A percentile compares a stretch with the other conserved stretches of the same genome.
Evolutionary conservation across 139 green algal genomes (phyloP).

Genomic region (Chlamydomonas sp.): DNA sequence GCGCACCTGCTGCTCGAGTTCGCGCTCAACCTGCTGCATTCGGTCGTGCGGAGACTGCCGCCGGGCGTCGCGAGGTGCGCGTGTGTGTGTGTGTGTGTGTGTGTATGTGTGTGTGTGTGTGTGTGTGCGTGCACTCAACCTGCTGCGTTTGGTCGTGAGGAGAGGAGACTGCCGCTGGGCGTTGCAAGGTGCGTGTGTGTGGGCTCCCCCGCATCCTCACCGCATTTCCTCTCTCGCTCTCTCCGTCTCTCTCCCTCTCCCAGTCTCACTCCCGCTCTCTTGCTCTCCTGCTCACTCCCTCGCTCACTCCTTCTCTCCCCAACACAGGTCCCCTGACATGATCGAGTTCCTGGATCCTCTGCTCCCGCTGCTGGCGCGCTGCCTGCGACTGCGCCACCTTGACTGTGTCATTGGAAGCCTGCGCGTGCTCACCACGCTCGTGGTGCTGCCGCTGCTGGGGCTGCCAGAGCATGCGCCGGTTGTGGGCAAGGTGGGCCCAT

Average conservation of each 20-base stretch:
- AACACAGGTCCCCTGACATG: slow-evolving; percentile 12
- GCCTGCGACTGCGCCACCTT: slow-evolving; percentile 31
- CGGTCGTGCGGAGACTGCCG: slow-evolving; percentile 12
- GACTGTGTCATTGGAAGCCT: slow-evolving; percentile 46
- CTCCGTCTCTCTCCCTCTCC: too few relatives aligned
- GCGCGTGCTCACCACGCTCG: slow-evolving; percentile 42
- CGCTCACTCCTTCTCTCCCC: neutral
- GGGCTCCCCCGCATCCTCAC: too few relatives aligned
- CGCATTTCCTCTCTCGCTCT: too few relatives aligned
- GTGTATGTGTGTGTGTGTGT: too few relatives aligned
- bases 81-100: too few relatives aligned
- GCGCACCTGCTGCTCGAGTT: slow-evolving; percentile 74
- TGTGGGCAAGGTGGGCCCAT: slow-evolving; percentile 38
- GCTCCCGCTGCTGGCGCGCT: slow-evolving; percentile 59
- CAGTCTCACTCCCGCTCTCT: too few relatives aligned
- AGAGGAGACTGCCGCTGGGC: too few relatives aligned
- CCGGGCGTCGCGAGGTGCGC: too few relatives aligned
- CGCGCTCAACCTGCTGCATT: slow-evolving; percentile 64
- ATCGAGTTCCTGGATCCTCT: slow-evolving; percentile 57
- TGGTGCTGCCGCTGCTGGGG: slow-evolving; percentile 46
- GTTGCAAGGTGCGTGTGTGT: too few relatives aligned
- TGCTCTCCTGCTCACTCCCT: too few relatives aligned
- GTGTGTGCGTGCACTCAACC: slow-evolving; percentile 62
- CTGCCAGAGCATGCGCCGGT: slow-evolving; percentile 24
- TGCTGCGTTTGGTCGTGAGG: slow-evolving; percentile 44